Conservation (phyloP, 2,329 filamentous ascomycete genomes). For the Hortaea werneckii region DNA sequence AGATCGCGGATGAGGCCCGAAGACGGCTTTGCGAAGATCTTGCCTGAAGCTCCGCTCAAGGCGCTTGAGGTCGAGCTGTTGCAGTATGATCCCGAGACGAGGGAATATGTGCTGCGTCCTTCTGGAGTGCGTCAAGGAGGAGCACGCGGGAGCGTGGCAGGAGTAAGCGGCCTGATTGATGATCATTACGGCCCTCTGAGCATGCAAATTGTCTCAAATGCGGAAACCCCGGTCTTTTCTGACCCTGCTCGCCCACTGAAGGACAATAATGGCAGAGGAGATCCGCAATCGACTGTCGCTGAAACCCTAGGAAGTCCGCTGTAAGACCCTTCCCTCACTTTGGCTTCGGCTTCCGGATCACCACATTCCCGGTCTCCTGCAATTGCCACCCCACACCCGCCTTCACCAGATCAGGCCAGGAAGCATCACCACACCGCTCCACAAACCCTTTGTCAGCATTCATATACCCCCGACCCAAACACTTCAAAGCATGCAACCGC, state of each 20-base stretch:
- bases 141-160: constrained; percentile 5
- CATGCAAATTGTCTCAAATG: too few species aligned
- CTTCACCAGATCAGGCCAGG: constrained; percentile 62
- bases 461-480: constrained; percentile 73
- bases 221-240: too few species aligned
- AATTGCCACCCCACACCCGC: constrained; percentile 79
- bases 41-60: constrained; percentile 37
- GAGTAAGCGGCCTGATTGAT: neutral
- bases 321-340: constrained; percentile 15
- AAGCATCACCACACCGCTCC: constrained; percentile 55
- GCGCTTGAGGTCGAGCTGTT: constrained; percentile 32
- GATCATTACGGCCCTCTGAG: neutral
- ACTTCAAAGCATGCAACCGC: constrained; percentile 69
- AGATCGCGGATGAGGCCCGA: constrained; percentile 13
- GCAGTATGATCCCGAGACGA: constrained; percentile 15
- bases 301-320: too few species aligned
- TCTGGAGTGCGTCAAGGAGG: constrained; percentile 12
- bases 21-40: constrained; percentile 14
- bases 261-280: too few species aligned
- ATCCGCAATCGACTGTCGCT: too few species aligned
- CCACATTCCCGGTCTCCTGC: constrained; percentile 53
- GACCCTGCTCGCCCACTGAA: too few species aligned
- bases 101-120: constrained; percentile 14
- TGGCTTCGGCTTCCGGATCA: constrained; percentile 57
- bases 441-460: constrained; percentile 58